These are phyloP conservation scores for Globisporangium viniferum DNA, from an alignment of 352 stramenopile species.

Conservation along the genomic window DNA sequence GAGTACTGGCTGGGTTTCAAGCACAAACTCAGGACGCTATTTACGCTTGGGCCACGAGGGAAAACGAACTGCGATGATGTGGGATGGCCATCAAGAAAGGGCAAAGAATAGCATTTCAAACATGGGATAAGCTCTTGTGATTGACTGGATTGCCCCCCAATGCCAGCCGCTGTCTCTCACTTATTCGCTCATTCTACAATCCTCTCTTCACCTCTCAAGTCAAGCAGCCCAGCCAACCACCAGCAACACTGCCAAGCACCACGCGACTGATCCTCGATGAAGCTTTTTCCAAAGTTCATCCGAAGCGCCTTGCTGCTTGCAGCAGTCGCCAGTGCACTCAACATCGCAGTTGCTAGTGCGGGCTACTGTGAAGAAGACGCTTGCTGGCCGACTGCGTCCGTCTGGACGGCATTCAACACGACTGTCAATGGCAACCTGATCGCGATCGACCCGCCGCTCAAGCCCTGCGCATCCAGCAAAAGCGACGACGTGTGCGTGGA, in stretches of 20 bases:
- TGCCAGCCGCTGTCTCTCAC: neutral
- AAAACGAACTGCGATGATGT: neutral
- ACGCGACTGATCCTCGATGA: neutral
- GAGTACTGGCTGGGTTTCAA: too few species aligned
- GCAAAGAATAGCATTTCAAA: neutral
- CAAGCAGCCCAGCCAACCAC: neutral
- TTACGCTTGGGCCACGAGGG: neutral
- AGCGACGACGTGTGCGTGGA: neutral
- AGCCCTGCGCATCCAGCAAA: slow-evolving; percentile 1
- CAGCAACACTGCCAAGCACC: neutral
- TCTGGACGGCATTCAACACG: neutral
- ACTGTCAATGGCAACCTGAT: neutral
- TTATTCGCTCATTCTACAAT: neutral
- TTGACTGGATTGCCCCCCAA: neutral
- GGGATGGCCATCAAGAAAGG: neutral
- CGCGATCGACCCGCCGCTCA: slow-evolving; percentile 8
- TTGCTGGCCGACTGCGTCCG: neutral
- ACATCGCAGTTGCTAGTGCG: neutral
- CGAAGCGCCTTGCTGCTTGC: slow-evolving; percentile 1
- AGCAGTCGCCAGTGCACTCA: neutral
- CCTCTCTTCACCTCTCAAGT: neutral
- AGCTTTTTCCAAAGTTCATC: neutral
- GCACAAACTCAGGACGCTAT: neutral
- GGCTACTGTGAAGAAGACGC: neutral
- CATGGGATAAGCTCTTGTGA: neutral